Base-by-base conservation (phyloP, 345 rosid genomes). In the Populus euphratica region DNA sequence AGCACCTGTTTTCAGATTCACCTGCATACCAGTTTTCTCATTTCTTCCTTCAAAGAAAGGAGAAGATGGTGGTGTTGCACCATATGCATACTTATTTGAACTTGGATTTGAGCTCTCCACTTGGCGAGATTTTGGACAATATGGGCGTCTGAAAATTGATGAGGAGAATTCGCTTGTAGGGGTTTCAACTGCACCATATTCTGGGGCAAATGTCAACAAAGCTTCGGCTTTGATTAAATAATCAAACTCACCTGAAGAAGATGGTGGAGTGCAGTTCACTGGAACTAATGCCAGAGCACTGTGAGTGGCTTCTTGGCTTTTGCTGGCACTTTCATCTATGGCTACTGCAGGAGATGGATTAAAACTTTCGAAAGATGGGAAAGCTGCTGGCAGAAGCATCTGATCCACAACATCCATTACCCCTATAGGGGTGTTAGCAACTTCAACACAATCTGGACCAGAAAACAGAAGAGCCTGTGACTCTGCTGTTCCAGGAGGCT, bases 401-500 rank as follows among this genome's bases (percentile, higher is more conserved):
- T 88, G 93, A 79, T 92, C 98, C 62, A 91, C 85, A 81, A 83
- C 91, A 88, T 96, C 97, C 86, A 92, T 88, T 79, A 85, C 85
- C 77, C 89, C 91, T 69, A 84, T 82, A 13, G 98, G 97, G 89
- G 97, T 94, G 80, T 88, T 83, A 76, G 90, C 93, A 54, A 91
- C 88, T 87, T 90, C 95, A 81, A 92, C 94, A 82, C 89, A 83
- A 81, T 93, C 98, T 72, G 97, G 89, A 76, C 85, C 85, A 78
- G 97, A 89, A 82, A 93, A 87, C 83, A 93, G 83, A 81, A 90
- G 88, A 69, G 96, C 86, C 79, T 94, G 93, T 25, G 95, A 94
- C 88, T 94, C 99, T 72, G 99, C 98, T 84, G 98, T 94, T 86
- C 99, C 99, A 49, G 99, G 99, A 74, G 99, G 99, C 99, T 96